Conservation (phyloP, 345 rosid genomes). For the Mallotus nudiflorus region DNA sequence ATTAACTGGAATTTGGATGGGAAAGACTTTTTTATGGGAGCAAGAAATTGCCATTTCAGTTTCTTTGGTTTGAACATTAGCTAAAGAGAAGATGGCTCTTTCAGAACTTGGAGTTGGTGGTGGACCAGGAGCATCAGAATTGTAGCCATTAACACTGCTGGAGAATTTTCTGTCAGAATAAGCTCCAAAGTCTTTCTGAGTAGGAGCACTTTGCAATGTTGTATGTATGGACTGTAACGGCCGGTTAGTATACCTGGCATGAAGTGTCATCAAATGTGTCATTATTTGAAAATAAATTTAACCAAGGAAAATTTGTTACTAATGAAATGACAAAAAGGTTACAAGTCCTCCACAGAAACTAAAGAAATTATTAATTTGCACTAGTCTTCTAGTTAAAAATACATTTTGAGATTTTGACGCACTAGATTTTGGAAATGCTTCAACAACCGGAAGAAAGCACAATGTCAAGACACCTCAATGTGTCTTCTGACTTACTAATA, state of each 20-base stretch:
- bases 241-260: slow-evolving; percentile 65
- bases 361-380: not conserved
- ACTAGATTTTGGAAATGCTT: not conserved
- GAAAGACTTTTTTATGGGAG: slow-evolving; percentile 44
- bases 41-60: slow-evolving; percentile 42
- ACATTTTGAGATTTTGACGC: not conserved
- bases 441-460: not conserved
- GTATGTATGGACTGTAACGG: slow-evolving; percentile 42
- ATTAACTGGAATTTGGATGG: too few species aligned
- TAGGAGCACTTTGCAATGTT: slow-evolving; percentile 27
- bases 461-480: not conserved
- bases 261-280: slow-evolving; percentile 21
- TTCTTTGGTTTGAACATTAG: slow-evolving; percentile 34
- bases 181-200: slow-evolving; percentile 32
- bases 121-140: slow-evolving; percentile 41
- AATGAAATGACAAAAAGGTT: not conserved
- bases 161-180: slow-evolving; percentile 34
- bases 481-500: not conserved
- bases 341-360: not conserved
- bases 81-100: slow-evolving; percentile 40
- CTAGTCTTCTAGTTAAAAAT: not conserved
- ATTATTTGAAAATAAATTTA: slow-evolving; percentile 13
- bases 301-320: not conserved
- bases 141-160: slow-evolving; percentile 22
- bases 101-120: slow-evolving; percentile 44